These are phyloP conservation scores for Termitomyces sp. DNA, from an alignment of 768 basidiomycete genomes.

Conservation along the genomic window DNA sequence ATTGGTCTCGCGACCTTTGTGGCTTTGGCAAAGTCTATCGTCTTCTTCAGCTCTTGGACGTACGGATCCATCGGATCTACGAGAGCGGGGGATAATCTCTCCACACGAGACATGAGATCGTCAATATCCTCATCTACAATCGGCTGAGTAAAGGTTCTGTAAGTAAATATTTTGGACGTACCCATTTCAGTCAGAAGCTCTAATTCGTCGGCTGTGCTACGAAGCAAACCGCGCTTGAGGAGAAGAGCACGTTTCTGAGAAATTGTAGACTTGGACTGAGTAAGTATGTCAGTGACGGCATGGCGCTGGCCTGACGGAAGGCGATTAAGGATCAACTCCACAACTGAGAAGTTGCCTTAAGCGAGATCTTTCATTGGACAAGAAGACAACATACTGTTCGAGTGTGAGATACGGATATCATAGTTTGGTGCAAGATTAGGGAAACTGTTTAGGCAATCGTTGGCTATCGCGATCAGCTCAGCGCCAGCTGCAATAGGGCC, in stretches of 20 bases:
- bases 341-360: conserved; percentile 41
- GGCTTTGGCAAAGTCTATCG: conserved; percentile 51
- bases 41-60: conserved; percentile 58
- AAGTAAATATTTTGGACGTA: conserved; percentile 20
- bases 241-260: conserved; percentile 68
- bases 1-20: conserved; percentile 64
- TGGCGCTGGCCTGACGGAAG: conserved; percentile 52
- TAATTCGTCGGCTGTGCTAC: conserved; percentile 67
- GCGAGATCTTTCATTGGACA: neutral
- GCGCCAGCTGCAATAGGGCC: conserved; percentile 69
- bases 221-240: conserved; percentile 63
- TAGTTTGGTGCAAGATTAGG: conserved; percentile 64
- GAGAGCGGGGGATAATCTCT: conserved; percentile 55
- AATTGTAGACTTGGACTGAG: conserved; percentile 56
- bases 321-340: conserved; percentile 57
- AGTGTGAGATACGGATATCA: conserved; percentile 77
- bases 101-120: conserved; percentile 46
- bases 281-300: conserved; percentile 60
- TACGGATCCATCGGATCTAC: conserved; percentile 41
- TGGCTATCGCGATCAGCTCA: conserved; percentile 67
- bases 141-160: neutral
- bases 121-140: conserved; percentile 59
- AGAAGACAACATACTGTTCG: conserved; percentile 48
- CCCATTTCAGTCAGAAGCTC: conserved; percentile 64
- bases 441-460: conserved; percentile 64